Percentiles rank a stretch among this genome's conserved stretches.
Conservation (phyloP, 1,139 yeast genomes). For the Magnusiomyces fungicola region DNA sequence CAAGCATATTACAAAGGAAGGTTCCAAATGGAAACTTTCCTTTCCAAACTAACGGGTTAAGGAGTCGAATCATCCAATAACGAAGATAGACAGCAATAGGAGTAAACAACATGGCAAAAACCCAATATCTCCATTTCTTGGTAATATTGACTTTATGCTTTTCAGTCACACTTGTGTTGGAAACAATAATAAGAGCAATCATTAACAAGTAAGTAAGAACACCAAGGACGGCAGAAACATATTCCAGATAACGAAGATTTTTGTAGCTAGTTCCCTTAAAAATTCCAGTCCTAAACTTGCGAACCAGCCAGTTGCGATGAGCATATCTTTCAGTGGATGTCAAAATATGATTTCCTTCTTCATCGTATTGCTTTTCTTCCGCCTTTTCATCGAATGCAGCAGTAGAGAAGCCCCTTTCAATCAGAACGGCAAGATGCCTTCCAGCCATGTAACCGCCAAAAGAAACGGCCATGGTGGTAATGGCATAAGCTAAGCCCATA, state of each 20-base stretch:
- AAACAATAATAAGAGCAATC: slow-evolving; percentile 37
- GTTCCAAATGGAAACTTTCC: slow-evolving; percentile 65
- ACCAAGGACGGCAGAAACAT: slow-evolving; percentile 26
- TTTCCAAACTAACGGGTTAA: slow-evolving; percentile 36
- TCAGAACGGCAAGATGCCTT: slow-evolving; percentile 30
- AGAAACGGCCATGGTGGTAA: slow-evolving; percentile 37
- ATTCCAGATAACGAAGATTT: background rate
- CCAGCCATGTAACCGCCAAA: slow-evolving; percentile 42
- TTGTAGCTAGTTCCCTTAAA: background rate
- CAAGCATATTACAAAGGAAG: slow-evolving; percentile 55
- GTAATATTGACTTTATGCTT: background rate
- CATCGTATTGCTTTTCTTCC: slow-evolving; percentile 1
- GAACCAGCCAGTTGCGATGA: background rate
- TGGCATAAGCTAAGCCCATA: slow-evolving; percentile 29
- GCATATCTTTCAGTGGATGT: background rate
- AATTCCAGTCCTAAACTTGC: background rate
- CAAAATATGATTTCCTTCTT: no score
- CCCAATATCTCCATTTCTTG: slow-evolving; percentile 54
- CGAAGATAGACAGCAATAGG: slow-evolving; percentile 63
- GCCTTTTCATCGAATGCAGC: background rate
- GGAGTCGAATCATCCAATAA: slow-evolving; percentile 43
- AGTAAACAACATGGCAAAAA: slow-evolving; percentile 49
- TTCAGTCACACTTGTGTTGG: background rate
- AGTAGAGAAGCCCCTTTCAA: background rate
- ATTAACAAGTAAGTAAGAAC: slow-evolving; percentile 37